Conservation (phyloP, 805 yeast genomes). For the Saturnispora hagleri region DNA sequence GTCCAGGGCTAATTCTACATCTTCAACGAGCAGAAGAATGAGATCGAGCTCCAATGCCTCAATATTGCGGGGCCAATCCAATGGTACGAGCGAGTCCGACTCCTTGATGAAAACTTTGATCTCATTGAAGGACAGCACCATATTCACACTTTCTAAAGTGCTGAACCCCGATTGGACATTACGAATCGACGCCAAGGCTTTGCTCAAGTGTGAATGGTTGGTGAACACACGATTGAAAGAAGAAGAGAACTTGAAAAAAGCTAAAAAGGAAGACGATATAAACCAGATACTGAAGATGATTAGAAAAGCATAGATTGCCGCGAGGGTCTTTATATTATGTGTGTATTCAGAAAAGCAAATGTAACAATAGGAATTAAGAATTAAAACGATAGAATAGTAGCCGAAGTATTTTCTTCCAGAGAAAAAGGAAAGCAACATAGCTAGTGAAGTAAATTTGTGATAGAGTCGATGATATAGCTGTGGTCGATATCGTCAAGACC, state of each 20-base stretch:
- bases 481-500: background rate
- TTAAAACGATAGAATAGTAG: background rate
- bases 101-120: conserved; percentile 9
- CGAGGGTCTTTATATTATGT: background rate
- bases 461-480: background rate
- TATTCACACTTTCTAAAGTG: conserved; percentile 18
- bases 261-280: conserved; percentile 20
- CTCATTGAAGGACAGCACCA: conserved; percentile 9
- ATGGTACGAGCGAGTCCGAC: background rate
- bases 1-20: background rate
- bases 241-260: conserved; percentile 14
- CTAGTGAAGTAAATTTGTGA: background rate
- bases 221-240: conserved; percentile 19
- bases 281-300: conserved; percentile 12
- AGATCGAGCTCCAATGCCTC: conserved; percentile 2
- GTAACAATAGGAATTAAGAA: background rate
- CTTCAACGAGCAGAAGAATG: background rate
- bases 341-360: background rate
- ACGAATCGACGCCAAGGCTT: conserved; percentile 17
- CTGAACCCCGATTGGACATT: conserved; percentile 23
- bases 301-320: background rate
- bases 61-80: background rate
- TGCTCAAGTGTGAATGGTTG: conserved; percentile 25
- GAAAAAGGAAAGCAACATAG: background rate
- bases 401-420: background rate